Base-by-base conservation (phyloP, 495 filamentous ascomycete genomes). In the Daldinia decipiens region DNA sequence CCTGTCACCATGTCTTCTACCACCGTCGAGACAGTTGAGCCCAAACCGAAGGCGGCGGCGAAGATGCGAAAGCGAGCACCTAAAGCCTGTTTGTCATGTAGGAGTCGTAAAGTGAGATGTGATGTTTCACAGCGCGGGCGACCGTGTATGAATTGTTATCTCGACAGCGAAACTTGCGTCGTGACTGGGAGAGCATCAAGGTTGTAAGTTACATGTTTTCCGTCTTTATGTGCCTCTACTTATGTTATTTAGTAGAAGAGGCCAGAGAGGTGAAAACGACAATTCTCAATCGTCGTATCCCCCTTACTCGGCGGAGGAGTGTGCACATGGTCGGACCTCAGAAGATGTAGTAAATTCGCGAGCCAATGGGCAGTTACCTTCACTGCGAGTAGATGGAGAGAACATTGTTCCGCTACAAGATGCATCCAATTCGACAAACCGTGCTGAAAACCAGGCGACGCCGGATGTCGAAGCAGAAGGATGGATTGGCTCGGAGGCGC, bases 51-150 rank as follows among this genome's bases (percentile, higher is more conserved):
- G 69, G 47, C 68, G 21, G 26, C 62, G n/a, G 66, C 61, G 13
- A 78, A 78, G 70, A 74, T 75, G 67, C 70, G 75, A 27, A 77
- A 76, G 68, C 76, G 83, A 71, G 82, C 83, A 0, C 74, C 82
- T 2, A 81, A 78, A 52, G 83, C 82, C 12, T 86, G 84, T 32
- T 70, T 79, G n/a, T 83, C 82, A 70, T 86, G 83, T 56, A 79
- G 82, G 51, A 78, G 81, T 64, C 79, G 84, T n/a, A 84, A 85
- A 67, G 83, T 86, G 31, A 81, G 84, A 40, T 86, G 84, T 65
- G 84, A 86, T 59, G 82, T 83, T 9, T 82, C 81, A 2, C 82
- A 84, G 29, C 75, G 79, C 9, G 83, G 83, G 0, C 75, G 78
- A 54, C 82, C 84, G 8, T 86, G 82, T 70, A 84, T 84, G 67